Evolutionary conservation across 176 grass and related monocot genomes (phyloP).

Genomic region (Musa troglodytarum): DNA sequence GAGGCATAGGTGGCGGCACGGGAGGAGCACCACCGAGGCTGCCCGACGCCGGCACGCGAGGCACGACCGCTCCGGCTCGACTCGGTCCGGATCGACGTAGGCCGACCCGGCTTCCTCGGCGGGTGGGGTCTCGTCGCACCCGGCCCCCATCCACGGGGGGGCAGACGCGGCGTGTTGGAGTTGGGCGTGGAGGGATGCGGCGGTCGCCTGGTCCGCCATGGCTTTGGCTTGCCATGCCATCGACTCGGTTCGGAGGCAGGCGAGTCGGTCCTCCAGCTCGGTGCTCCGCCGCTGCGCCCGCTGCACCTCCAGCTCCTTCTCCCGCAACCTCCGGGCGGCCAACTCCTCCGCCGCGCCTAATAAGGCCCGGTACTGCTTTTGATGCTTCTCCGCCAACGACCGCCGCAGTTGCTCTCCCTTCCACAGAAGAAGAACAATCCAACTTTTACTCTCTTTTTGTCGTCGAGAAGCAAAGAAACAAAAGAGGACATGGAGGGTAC

Average conservation of each 20-base stretch:
- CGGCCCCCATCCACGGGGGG: background rate
- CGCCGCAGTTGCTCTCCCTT: conserved; percentile 66
- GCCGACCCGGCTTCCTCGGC: conserved; percentile 33
- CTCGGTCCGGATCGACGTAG: conserved; percentile 43
- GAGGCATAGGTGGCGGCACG: conserved; percentile 64
- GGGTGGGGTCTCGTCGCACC: conserved; percentile 10
- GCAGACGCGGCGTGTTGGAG: conserved; percentile 54
- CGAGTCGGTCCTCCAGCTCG: conserved; percentile 55
- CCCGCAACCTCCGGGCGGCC: conserved; percentile 32
- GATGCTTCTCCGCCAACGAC: conserved; percentile 46
- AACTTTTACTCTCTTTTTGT: background rate
- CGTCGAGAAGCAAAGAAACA: background rate
- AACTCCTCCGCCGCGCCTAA: conserved; percentile 32
- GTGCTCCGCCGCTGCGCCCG: conserved; percentile 34
- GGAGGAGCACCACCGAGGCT: conserved; percentile 63
- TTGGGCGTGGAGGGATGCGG: conserved; percentile 56
- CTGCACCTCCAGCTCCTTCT: conserved; percentile 50
- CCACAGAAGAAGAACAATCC: conserved; percentile 1
- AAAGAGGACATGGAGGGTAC: conserved; percentile 8
- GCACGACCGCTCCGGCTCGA: conserved; percentile 33
- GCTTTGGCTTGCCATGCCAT: conserved; percentile 78
- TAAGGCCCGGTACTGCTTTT: conserved; percentile 48
- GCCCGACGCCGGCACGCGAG: conserved; percentile 29
- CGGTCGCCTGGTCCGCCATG: conserved; percentile 49
- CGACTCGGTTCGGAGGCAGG: conserved; percentile 55